phyloP scores from a whole-genome alignment of 257 asterid genomes.

The Petunia secreta region DNA sequence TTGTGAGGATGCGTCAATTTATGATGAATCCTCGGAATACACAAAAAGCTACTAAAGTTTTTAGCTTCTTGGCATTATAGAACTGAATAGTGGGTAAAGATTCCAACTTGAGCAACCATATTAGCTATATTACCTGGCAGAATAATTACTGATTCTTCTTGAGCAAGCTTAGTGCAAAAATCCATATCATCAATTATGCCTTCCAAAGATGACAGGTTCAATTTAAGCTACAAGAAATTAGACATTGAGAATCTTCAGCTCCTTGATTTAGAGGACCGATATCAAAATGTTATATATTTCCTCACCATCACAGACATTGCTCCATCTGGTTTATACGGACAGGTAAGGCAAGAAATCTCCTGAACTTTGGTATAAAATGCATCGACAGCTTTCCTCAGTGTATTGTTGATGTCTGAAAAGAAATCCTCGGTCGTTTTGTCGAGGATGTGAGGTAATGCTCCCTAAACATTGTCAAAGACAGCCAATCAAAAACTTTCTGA shows the following conservation, averaged over 20 bases:
- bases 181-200: slow-evolving; percentile 64
- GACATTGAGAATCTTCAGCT: not conserved
- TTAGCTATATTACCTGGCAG: slow-evolving; percentile 57
- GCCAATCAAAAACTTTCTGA: not conserved
- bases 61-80: no score
- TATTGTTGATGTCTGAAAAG: slow-evolving; percentile 41
- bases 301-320: slow-evolving; percentile 70
- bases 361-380: slow-evolving; percentile 43
- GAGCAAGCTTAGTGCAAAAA: slow-evolving; percentile 61
- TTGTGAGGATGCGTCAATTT: no score
- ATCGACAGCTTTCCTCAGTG: slow-evolving; percentile 60
- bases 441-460: slow-evolving; percentile 65
- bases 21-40: no score
- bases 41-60: no score
- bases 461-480: slow-evolving; percentile 40
- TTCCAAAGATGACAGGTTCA: slow-evolving; percentile 47
- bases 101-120: no score
- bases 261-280: not conserved
- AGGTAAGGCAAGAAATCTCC: slow-evolving; percentile 51
- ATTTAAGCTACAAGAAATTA: slow-evolving; percentile 45
- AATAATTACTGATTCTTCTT: slow-evolving; percentile 65
- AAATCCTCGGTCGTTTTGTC: slow-evolving; percentile 51
- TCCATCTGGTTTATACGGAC: slow-evolving; percentile 66
- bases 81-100: no score
- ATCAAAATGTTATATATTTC: not conserved